These are phyloP conservation scores for Vitis cinerea DNA, from an alignment of 164 flowering plant genomes.

Conservation along the genomic window DNA sequence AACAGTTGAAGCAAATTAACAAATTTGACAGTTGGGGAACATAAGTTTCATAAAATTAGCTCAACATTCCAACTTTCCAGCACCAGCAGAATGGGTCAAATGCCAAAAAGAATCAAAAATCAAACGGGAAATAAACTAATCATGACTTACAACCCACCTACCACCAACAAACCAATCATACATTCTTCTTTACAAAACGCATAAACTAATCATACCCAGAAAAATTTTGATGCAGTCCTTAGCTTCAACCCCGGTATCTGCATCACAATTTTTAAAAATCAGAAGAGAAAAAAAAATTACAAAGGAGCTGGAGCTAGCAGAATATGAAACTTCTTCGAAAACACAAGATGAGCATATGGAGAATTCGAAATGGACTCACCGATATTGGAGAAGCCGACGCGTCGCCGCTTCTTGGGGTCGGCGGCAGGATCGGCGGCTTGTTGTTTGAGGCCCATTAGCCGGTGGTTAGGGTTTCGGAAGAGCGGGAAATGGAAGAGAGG, in stretches of 20 bases:
- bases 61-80: no score
- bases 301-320: not conserved
- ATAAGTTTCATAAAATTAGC: no score
- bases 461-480: constrained; percentile 53
- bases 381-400: constrained; percentile 53
- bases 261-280: constrained; percentile 5
- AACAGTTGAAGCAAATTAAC: not conserved
- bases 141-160: not conserved
- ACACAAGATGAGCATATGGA: no score
- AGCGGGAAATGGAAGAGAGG: constrained; percentile 38
- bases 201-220: constrained; percentile 45
- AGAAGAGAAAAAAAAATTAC: not conserved
- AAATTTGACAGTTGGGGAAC: not conserved
- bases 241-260: constrained; percentile 83
- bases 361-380: constrained; percentile 34
- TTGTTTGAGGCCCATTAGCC: constrained; percentile 55
- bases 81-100: no score
- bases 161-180: not conserved
- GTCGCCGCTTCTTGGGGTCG: constrained; percentile 63
- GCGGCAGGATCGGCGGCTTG: constrained; percentile 35
- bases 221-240: constrained; percentile 76
- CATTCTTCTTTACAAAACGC: not conserved
- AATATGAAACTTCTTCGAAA: not conserved
- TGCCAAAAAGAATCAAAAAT: not conserved
- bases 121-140: not conserved